phyloP scores from a whole-genome alignment of 805 yeast genomes.

The Saccharomyces cerevisiae region DNA sequence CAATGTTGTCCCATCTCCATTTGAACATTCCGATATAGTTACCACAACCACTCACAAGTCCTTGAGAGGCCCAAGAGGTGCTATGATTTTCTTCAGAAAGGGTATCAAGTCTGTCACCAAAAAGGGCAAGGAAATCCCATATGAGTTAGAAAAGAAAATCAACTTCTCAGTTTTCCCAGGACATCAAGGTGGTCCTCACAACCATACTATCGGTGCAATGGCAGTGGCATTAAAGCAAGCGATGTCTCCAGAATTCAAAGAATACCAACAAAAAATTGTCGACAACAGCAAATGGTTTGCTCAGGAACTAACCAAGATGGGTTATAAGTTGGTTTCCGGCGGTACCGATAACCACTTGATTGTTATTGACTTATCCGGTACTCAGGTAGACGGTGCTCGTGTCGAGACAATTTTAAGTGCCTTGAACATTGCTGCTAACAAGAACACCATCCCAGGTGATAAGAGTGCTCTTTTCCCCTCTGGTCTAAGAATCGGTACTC shows the following conservation, averaged over 20 bases:
- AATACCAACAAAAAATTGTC: constrained; percentile 77
- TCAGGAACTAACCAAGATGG: constrained; percentile 50
- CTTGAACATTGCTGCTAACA: constrained; percentile 89
- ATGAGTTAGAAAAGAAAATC: constrained; percentile 84
- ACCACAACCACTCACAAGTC: constrained; percentile 98
- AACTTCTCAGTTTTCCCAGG: constrained; percentile 98
- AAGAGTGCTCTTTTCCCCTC: constrained; percentile 92
- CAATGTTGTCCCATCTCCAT: constrained; percentile 88
- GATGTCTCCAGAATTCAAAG: constrained; percentile 74
- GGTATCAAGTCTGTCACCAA: constrained; percentile 78
- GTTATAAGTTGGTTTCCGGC: constrained; percentile 71
- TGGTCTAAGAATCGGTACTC: constrained; percentile 94
- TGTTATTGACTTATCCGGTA: constrained; percentile 69
- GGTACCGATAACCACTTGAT: constrained; percentile 96
- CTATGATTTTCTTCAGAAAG: constrained; percentile 94
- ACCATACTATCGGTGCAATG: constrained; percentile 92
- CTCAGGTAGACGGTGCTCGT: constrained; percentile 88
- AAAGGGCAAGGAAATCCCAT: constrained; percentile 75
- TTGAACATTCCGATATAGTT: constrained; percentile 87
- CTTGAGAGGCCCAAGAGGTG: constrained; percentile 97
- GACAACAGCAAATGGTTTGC: constrained; percentile 77
- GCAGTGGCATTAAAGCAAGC: constrained; percentile 95
- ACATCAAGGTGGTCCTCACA: constrained; percentile 99
- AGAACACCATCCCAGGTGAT: constrained; percentile 95
- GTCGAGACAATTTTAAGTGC: constrained; percentile 83